Percentiles rank a stretch among this genome's conserved stretches.
Evolutionary conservation across 1,284 basidiomycete genomes (phyloP).

Genomic region (Abortiporus biennis): DNA sequence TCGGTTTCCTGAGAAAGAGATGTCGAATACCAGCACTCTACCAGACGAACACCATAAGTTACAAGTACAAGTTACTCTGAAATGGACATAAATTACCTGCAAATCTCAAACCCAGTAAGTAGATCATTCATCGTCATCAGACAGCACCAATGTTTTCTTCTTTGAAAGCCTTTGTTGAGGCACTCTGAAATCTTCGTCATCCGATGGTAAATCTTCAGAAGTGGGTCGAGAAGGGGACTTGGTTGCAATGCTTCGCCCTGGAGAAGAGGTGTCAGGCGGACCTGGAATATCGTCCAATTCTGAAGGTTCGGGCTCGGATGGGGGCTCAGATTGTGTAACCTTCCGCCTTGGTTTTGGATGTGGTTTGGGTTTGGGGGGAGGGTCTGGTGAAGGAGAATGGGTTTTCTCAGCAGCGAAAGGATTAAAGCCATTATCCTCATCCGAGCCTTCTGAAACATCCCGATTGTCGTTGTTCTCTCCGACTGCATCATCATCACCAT

Average conservation of each 20-base stretch:
- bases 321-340: not conserved
- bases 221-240: no score
- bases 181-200: no score
- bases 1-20: no score
- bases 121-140: not conserved
- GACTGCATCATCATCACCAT: slow-evolving; percentile 5
- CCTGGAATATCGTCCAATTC: not conserved
- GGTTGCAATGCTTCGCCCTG: not conserved
- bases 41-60: no score
- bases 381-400: slow-evolving; percentile 16
- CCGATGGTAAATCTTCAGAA: no score
- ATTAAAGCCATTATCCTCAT: slow-evolving; percentile 15
- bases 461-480: slow-evolving; percentile 13
- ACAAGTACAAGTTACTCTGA: no score
- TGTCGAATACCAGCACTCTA: no score
- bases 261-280: not conserved
- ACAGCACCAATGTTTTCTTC: not conserved
- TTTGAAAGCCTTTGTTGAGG: no score
- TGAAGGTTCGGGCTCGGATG: not conserved
- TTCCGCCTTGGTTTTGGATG: slow-evolving; percentile 13
- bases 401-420: slow-evolving; percentile 17
- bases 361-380: slow-evolving; percentile 20
- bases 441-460: slow-evolving; percentile 12
- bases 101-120: no score
- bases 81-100: no score